These are phyloP conservation scores for Diplodia seriata DNA, from an alignment of 2,329 filamentous ascomycete genomes.

Conservation along the genomic window DNA sequence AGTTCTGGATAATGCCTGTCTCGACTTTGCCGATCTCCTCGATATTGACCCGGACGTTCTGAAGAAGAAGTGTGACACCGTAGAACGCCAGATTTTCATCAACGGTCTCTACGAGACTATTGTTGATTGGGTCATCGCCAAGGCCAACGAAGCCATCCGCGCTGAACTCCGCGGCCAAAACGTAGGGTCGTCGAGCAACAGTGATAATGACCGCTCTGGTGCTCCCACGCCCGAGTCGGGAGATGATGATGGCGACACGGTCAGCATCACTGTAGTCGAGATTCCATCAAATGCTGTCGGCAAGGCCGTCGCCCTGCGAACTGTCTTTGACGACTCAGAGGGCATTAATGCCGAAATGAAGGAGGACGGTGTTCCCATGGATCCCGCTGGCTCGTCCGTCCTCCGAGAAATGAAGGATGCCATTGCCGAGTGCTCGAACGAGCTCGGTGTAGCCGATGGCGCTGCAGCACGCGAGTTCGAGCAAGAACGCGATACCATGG, in stretches of 20 bases:
- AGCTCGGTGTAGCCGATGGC: conserved; percentile 77
- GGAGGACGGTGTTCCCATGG: conserved; percentile 84
- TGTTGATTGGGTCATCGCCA: conserved; percentile 91
- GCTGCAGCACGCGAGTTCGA: conserved; percentile 75
- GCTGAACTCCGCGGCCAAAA: conserved; percentile 73
- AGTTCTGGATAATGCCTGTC: conserved; percentile 81
- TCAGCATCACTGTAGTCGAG: conserved; percentile 87
- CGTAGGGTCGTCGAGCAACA: conserved; percentile 72
- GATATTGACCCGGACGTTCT: conserved; percentile 87
- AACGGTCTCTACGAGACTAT: conserved; percentile 90
- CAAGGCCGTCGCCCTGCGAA: conserved; percentile 87
- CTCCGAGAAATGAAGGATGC: conserved; percentile 86
- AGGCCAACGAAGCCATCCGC: conserved; percentile 85
- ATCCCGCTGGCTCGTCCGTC: conserved; percentile 78
- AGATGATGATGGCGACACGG: conserved; percentile 79
- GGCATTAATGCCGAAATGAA: conserved; percentile 99
- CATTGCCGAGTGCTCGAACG: conserved; percentile 75
- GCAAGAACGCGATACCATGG: conserved; percentile 79
- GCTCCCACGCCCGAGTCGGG: conserved; percentile 69
- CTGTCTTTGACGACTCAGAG: conserved; percentile 88
- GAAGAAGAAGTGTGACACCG: conserved; percentile 77
- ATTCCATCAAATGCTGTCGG: conserved; percentile 80
- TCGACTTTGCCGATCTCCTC: conserved; percentile 86
- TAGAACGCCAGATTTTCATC: conserved; percentile 83
- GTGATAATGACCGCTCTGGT: conserved; percentile 57